Evolutionary conservation across 139 green algal genomes (phyloP), one percentile per base, ranked within the genome.

Genomic region (Closterium sp.): DNA sequence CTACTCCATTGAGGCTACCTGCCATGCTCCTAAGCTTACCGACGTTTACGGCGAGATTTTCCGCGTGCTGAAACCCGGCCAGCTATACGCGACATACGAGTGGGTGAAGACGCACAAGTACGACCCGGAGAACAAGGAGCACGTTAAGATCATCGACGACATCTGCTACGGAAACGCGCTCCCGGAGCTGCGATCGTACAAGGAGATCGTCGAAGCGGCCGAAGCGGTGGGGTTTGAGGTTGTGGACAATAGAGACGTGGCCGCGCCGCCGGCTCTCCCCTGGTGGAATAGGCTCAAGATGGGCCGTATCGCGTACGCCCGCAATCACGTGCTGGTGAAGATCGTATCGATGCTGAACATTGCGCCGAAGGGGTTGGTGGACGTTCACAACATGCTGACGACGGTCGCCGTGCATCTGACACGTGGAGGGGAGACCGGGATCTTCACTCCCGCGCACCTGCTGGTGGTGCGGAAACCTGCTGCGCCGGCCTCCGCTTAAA

Each of bases 121-220:
- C 93, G 96, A 99, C 94, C 7, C 94, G 3, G 94, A 90, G 55
- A 98, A 99, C 95, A 34, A 89, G 2, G 91, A 95, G 38, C 98
- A 99, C 92, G 97, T 98, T 25, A 90, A 93, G 4, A 97, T 98
- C 95, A 98, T 98, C 3, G 98, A 99, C 86, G 97, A 98, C 85
- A 99, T 99, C 96, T 98, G 98, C 94, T 97, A 97, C 91, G 98
- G 97, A 91, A 99, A 99, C 91, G 98, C 97, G 9, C 96, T 99
- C 89, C 98, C 98, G 30, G 97, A 99, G 86, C 97, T 99, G 96
- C 94, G 97, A 64, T 98, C 96, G 0, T 97, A 95, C 90, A 95
- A 95, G 91, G 85, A 99, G 94, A 96, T 96, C 4, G 96, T 98
- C 93, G 92, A 97, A 21, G 98, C 97, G 0, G 98, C 96, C 33